Percentiles rank a stretch among this genome's conserved stretches.
Evolutionary conservation across 108 stramenopile species (phyloP).

Genomic region (Cyclotella baltica): DNA sequence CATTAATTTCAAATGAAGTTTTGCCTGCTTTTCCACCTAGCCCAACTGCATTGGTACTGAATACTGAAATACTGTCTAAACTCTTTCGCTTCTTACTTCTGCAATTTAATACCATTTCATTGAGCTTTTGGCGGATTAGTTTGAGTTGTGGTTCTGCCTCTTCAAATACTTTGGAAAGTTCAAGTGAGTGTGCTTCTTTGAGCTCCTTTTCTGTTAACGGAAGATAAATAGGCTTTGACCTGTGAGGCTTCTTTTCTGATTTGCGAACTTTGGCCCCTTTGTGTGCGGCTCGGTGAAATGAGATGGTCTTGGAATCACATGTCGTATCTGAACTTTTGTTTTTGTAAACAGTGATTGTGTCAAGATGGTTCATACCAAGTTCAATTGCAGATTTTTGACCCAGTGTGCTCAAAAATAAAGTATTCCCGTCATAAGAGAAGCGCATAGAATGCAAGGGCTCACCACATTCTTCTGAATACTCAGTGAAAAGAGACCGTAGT

Average conservation of each 20-base stretch:
- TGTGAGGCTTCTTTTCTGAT: constrained; percentile 1
- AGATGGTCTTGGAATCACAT: background rate
- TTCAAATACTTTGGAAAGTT: constrained; percentile 16
- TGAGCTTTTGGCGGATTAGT: constrained; percentile 13
- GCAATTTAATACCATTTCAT: background rate
- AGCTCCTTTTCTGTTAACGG: background rate
- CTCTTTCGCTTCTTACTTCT: background rate
- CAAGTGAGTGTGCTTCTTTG: constrained; percentile 11
- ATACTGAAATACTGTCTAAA: constrained; percentile 1
- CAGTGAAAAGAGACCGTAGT: background rate
- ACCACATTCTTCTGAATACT: background rate
- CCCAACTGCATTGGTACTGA: constrained; percentile 2
- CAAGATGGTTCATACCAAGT: background rate
- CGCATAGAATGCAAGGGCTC: background rate
- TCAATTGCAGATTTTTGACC: background rate
- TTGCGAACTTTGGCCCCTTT: background rate
- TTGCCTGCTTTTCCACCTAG: constrained; percentile 28
- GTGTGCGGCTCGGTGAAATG: background rate
- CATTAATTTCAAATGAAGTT: constrained; percentile 13
- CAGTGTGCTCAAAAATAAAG: background rate
- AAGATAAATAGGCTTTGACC: background rate
- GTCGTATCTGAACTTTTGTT: background rate
- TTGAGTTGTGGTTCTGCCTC: constrained; percentile 21
- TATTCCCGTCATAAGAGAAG: background rate
- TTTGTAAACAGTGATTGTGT: background rate